Conservation (phyloP, 495 filamentous ascomycete genomes). For the Penicillium coffeae region DNA sequence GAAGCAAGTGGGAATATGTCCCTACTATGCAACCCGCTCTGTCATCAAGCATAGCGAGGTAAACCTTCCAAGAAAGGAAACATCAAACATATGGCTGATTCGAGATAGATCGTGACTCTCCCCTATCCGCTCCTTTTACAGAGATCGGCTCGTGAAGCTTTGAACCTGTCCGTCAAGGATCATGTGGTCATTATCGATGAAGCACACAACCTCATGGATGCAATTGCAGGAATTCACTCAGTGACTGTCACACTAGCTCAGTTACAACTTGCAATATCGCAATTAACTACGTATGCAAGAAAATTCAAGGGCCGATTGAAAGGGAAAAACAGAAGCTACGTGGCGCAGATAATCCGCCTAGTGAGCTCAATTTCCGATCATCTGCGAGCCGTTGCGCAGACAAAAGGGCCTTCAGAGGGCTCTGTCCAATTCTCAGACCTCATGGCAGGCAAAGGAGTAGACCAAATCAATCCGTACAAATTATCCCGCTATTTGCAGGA, state of each 20-base stretch:
- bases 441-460: slow-evolving; percentile 79
- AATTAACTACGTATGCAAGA: slow-evolving; percentile 77
- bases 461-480: slow-evolving; percentile 93
- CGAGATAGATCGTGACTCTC: slow-evolving; percentile 85
- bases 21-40: slow-evolving; percentile 88
- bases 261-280: slow-evolving; percentile 63
- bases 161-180: slow-evolving; percentile 78
- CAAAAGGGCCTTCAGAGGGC: slow-evolving; percentile 52
- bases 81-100: no score
- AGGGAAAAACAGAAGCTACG: slow-evolving; percentile 89
- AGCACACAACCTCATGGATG: slow-evolving; percentile 96
- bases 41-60: slow-evolving; percentile 78
- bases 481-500: slow-evolving; percentile 82
- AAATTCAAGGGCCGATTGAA: slow-evolving; percentile 83
- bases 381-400: slow-evolving; percentile 46
- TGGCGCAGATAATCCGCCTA: slow-evolving; percentile 79
- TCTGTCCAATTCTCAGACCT: slow-evolving; percentile 64
- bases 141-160: slow-evolving; percentile 80
- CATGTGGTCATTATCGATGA: slow-evolving; percentile 94
- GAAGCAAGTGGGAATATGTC: slow-evolving; percentile 77
- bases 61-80: not conserved
- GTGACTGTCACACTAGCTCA: slow-evolving; percentile 69
- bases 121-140: slow-evolving; percentile 91
- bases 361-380: slow-evolving; percentile 70
- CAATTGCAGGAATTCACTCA: slow-evolving; percentile 83